Conservation (phyloP, 148 eudicot genomes). For the Polygonum maritimum region DNA sequence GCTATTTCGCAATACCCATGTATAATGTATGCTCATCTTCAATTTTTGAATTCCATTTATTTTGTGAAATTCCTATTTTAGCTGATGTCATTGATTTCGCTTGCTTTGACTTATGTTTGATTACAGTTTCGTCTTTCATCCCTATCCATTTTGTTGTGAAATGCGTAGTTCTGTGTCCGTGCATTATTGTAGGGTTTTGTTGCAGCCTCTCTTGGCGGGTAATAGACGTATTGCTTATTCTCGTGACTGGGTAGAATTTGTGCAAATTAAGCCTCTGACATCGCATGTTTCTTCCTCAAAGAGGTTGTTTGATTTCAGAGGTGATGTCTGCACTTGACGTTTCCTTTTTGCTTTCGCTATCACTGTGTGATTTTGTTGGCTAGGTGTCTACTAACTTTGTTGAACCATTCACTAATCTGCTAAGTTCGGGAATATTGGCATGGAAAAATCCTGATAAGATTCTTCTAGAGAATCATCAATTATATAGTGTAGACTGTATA, state of each 20-base stretch:
- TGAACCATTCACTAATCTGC: neutral
- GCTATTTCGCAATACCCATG: no score
- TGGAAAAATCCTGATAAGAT: neutral
- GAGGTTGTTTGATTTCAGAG: neutral
- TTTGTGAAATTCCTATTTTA: neutral
- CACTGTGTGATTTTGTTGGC: neutral
- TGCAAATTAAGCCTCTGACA: neutral
- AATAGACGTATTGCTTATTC: neutral
- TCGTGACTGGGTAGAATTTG: neutral
- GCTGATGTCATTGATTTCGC: neutral
- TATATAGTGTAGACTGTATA: neutral
- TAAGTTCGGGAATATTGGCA: neutral
- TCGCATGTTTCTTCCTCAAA: neutral
- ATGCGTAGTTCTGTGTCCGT: neutral
- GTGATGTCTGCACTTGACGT: neutral
- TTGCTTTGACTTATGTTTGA: neutral
- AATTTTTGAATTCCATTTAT: neutral
- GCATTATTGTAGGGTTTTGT: neutral
- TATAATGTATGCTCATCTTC: no score
- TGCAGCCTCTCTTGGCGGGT: no score
- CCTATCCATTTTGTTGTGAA: neutral
- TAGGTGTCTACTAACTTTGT: neutral
- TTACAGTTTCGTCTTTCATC: neutral
- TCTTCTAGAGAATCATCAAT: neutral
- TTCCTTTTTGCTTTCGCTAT: neutral